phyloP scores from a whole-genome alignment of 1,284 basidiomycete species.

The Ceratobasidium sp. region DNA sequence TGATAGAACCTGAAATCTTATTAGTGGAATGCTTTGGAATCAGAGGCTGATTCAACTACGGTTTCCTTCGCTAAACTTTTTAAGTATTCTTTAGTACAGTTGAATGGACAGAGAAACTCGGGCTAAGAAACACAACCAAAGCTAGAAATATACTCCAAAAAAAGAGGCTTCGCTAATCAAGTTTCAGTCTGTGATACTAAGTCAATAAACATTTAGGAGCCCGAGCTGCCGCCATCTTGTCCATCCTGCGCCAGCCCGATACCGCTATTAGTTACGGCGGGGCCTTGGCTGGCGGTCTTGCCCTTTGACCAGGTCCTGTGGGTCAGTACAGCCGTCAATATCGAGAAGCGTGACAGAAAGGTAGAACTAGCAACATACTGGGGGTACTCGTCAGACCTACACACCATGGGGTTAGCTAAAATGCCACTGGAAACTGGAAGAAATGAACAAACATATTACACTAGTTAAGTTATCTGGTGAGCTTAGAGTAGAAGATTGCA shows the following conservation, averaged over 20 bases:
- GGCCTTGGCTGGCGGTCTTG: background rate
- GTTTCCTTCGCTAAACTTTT: too few species aligned
- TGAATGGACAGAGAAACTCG: too few species aligned
- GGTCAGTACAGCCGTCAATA: background rate
- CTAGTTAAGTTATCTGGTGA: background rate
- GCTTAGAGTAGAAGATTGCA: background rate
- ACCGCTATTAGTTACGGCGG: background rate
- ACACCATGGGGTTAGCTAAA: background rate
- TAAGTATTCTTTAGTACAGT: too few species aligned
- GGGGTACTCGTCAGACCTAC: constrained; percentile 25
- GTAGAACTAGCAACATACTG: background rate
- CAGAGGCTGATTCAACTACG: too few species aligned
- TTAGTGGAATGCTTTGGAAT: too few species aligned
- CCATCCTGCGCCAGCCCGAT: background rate
- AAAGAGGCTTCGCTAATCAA: too few species aligned
- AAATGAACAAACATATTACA: constrained; percentile 3
- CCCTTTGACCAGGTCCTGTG: constrained; percentile 16
- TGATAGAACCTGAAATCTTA: too few species aligned
- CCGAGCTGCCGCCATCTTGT: too few species aligned
- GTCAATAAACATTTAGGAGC: too few species aligned
- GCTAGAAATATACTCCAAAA: too few species aligned
- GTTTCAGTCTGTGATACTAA: too few species aligned
- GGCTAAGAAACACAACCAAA: too few species aligned
- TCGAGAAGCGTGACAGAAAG: background rate
- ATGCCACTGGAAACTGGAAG: background rate